Conservation (phyloP, 176 grass and related monocot genomes). For the Paspalum notatum region DNA sequence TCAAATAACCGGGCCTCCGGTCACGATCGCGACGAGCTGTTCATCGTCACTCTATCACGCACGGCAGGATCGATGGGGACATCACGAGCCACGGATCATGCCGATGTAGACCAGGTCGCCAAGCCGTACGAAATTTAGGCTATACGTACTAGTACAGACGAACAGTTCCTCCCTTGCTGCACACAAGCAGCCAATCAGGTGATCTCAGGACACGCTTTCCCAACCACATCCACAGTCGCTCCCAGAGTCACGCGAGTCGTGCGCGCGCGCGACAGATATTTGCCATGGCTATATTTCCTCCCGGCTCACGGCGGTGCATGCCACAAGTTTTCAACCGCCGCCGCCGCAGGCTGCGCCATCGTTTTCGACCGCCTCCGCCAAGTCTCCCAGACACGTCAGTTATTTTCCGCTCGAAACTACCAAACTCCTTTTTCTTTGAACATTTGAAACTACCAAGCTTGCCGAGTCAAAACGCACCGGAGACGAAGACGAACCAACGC, state of each 20-base stretch:
- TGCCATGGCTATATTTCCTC: background rate
- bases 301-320: background rate
- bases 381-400: background rate
- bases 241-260: background rate
- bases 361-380: conserved; percentile 2
- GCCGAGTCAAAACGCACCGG: background rate
- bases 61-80: too few relatives aligned
- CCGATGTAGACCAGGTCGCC: too few relatives aligned
- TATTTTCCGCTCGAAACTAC: too few relatives aligned
- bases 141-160: too few relatives aligned
- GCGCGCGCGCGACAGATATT: background rate
- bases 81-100: too few relatives aligned
- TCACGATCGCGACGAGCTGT: background rate
- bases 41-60: too few relatives aligned
- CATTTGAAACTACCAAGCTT: background rate
- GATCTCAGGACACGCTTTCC: background rate
- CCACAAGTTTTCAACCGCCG: conserved; percentile 22
- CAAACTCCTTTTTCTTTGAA: too few relatives aligned
- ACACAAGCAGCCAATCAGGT: too few relatives aligned
- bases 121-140: background rate
- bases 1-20: background rate
- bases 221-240: background rate
- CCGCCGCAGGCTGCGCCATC: background rate
- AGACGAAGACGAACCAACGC: background rate
- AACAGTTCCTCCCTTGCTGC: background rate